Evolutionary conservation across 306 rosid genomes (phyloP).

Genomic region (Vicia faba): DNA sequence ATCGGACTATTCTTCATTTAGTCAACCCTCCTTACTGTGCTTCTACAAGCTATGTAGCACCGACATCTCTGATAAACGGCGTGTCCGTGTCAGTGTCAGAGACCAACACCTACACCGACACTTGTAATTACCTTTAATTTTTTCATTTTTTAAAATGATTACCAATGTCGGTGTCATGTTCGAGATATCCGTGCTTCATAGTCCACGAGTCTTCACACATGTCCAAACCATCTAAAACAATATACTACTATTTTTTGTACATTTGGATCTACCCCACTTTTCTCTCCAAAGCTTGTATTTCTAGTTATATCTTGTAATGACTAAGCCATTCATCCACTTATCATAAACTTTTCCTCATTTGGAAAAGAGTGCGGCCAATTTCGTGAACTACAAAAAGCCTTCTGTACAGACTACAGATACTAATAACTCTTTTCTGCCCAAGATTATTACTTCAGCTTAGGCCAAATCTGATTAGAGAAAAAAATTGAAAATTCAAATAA

Average conservation of each 20-base stretch:
- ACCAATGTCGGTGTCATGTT: too few species aligned
- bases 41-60: background rate
- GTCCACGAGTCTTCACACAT: background rate
- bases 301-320: background rate
- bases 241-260: background rate
- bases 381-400: conserved; percentile 14
- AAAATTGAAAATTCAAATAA: conserved; percentile 6
- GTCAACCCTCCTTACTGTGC: conserved; percentile 11
- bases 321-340: background rate
- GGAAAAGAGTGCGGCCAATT: conserved; percentile 11
- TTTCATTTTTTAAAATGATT: too few species aligned
- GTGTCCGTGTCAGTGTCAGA: too few species aligned
- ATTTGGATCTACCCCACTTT: conserved; percentile 4
- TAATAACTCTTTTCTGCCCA: conserved; percentile 1
- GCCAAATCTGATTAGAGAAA: conserved; percentile 27
- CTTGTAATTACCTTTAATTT: too few species aligned
- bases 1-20: background rate
- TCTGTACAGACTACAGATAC: conserved; percentile 9
- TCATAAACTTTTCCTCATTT: conserved; percentile 1
- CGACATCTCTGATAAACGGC: too few species aligned
- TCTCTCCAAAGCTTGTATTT: conserved; percentile 8
- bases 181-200: too few species aligned
- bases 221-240: background rate
- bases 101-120: too few species aligned
- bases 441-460: conserved; percentile 29